phyloP scores from a whole-genome alignment of 106 monocot genomes.

The Platanthera guangdongensis region DNA sequence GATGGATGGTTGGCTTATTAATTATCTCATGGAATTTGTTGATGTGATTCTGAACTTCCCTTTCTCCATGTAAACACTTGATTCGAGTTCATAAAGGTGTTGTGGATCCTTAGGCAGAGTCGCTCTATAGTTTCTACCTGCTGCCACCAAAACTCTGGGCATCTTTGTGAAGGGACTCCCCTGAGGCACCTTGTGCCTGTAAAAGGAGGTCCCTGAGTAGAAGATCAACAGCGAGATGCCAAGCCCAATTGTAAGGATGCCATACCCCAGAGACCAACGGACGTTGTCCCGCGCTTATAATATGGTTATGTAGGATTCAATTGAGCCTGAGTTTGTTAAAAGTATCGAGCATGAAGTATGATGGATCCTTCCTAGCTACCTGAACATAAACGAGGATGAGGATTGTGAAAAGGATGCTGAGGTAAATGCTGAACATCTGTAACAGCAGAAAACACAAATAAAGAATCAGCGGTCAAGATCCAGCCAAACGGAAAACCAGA shows the following conservation, averaged over 20 bases:
- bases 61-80: conserved; percentile 12
- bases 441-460: too few relatives aligned
- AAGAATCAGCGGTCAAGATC: too few relatives aligned
- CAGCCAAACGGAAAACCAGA: too few relatives aligned
- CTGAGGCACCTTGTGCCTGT: conserved; percentile 40
- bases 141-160: conserved; percentile 35
- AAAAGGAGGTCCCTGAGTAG: conserved; percentile 36
- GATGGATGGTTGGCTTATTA: too few relatives aligned
- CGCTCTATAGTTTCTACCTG: conserved; percentile 30
- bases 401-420: too few relatives aligned
- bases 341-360: not conserved
- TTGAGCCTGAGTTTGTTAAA: conserved; percentile 7
- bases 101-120: conserved; percentile 27
- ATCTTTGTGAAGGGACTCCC: conserved; percentile 57
- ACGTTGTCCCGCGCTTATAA: conserved; percentile 35
- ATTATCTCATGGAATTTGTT: too few relatives aligned
- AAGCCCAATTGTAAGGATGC: conserved; percentile 32
- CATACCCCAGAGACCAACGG: conserved; percentile 45
- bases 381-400: too few relatives aligned
- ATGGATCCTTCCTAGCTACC: too few relatives aligned
- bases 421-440: conserved; percentile 14
- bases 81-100: conserved; percentile 29
- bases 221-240: conserved; percentile 32
- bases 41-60: conserved; percentile 13
- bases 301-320: not conserved